Percentiles rank a stretch among this genome's conserved stretches.
phyloP scores from a whole-genome alignment of 2,329 filamentous ascomycete species.

The Lizonia empirigonia region DNA sequence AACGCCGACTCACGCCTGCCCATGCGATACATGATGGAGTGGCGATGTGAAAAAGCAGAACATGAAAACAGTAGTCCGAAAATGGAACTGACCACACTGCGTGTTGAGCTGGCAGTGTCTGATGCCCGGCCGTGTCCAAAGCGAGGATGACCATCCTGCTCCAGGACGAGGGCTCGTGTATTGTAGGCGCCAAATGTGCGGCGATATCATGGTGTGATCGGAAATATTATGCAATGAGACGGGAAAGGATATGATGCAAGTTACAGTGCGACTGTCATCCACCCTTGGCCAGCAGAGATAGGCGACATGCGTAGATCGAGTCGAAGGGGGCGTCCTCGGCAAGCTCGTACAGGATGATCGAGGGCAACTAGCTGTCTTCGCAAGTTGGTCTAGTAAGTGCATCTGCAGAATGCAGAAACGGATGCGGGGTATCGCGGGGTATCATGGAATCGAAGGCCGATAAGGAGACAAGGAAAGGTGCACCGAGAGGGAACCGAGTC shows the following conservation, averaged over 20 bases:
- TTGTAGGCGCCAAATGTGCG: slow-evolving; percentile 28
- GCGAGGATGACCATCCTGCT: slow-evolving; percentile 5
- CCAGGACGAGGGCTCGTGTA: slow-evolving; percentile 1
- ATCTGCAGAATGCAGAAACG: slow-evolving; percentile 38
- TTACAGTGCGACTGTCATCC: slow-evolving; percentile 26
- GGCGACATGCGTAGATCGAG: slow-evolving; percentile 15
- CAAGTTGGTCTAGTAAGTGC: slow-evolving; percentile 27
- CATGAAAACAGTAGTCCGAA: background rate
- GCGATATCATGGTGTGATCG: slow-evolving; percentile 15
- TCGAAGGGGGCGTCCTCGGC: background rate
- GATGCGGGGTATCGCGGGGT: slow-evolving; percentile 46
- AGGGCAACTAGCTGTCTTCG: slow-evolving; percentile 5
- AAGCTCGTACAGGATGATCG: background rate
- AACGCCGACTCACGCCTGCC: slow-evolving; percentile 16
- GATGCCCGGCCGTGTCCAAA: background rate
- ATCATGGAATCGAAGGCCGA: slow-evolving; percentile 39
- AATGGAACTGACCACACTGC: background rate
- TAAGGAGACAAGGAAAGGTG: slow-evolving; percentile 21
- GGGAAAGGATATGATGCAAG: slow-evolving; percentile 32
- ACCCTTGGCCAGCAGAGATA: slow-evolving; percentile 46
- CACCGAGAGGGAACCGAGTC: slow-evolving; percentile 11
- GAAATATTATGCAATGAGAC: slow-evolving; percentile 43
- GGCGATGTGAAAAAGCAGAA: background rate
- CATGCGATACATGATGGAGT: slow-evolving; percentile 12
- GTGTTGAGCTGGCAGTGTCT: background rate